Evolutionary conservation across 805 yeast genomes (phyloP), one percentile per base, ranked within the genome.

Genomic region (Suhomyces vadensis): DNA sequence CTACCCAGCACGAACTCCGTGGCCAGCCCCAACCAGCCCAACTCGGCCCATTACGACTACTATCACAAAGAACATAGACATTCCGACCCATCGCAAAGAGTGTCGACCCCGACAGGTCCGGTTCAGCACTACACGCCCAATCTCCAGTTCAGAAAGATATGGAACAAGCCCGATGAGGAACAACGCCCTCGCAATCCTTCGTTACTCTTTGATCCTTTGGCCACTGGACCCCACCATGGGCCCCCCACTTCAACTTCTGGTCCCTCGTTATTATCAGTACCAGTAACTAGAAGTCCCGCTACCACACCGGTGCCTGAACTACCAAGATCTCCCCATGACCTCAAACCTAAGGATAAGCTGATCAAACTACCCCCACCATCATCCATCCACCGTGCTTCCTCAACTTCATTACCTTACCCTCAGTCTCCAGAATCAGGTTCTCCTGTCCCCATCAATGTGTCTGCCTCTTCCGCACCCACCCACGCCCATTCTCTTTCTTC

Each of bases 201-300:
- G 8, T 60, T 77, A 29, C 64, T 74, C 25, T 61, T 66, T 42
- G 82, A 77, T 49, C 82, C 82, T 1, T 63, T 77, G 43, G 77
- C 78, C 7, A 41, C 46, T 16, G 41, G 33, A 10, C 38, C 39
- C 39, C n/a, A 26, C 37, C n/a, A n/a, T n/a, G 20, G 50, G 46
- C 37, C 37, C 22, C 13, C 37, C 10, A 5, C 31, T 5, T 33
- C 37, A 13, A 6, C 16, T 8, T 22, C 37, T 9, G 20, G n/a
- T 6, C 33, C 33, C 9, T 29, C 33, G 33, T 29, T 20, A 20
- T 16, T 29, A 29, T 29, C 33, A 20, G 33, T 29, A 6, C 33
- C 33, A 20, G 14, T 29, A 10, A 8, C 33, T 6, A 29, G 33
- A 29, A 29, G 33, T 14, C 20, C 33, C 19, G 33, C 33, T 17